Conservation (phyloP, 805 yeast species). For the Candida nonsorbophila region DNA sequence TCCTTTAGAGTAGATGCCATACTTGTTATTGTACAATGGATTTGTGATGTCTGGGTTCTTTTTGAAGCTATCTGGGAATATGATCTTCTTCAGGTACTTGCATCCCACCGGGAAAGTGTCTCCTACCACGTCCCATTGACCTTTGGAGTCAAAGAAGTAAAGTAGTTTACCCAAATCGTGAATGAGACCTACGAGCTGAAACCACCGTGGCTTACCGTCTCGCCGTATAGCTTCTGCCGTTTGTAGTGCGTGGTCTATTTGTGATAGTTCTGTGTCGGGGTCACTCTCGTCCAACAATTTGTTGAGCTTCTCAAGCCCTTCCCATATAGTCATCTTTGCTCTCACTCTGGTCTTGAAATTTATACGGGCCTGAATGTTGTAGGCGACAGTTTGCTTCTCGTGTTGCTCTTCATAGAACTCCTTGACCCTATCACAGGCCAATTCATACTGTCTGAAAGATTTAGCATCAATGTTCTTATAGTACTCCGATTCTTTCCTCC, state of each 20-base stretch:
- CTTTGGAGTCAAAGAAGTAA: slow-evolving; percentile 65
- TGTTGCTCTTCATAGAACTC: slow-evolving; percentile 66
- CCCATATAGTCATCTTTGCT: slow-evolving; percentile 70
- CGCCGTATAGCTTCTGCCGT: slow-evolving; percentile 70
- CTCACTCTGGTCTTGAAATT: slow-evolving; percentile 64
- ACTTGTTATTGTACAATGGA: slow-evolving; percentile 61
- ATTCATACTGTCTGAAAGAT: slow-evolving; percentile 58
- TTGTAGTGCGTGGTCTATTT: slow-evolving; percentile 70
- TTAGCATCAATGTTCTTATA: slow-evolving; percentile 31
- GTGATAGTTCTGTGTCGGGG: slow-evolving; percentile 71
- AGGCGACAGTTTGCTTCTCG: slow-evolving; percentile 64
- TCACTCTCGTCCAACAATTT: slow-evolving; percentile 65
- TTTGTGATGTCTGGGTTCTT: slow-evolving; percentile 56
- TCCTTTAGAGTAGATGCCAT: slow-evolving; percentile 57
- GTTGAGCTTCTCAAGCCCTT: slow-evolving; percentile 57
- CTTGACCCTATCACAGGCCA: slow-evolving; percentile 65
- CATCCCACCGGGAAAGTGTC: slow-evolving; percentile 78
- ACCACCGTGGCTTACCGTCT: slow-evolving; percentile 70
- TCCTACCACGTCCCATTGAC: slow-evolving; percentile 81
- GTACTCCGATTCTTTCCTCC: slow-evolving; percentile 24
- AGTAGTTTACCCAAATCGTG: slow-evolving; percentile 68
- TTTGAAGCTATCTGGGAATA: slow-evolving; percentile 55
- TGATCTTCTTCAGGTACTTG: slow-evolving; percentile 52
- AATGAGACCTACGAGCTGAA: slow-evolving; percentile 66
- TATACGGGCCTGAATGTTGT: slow-evolving; percentile 64